Evolutionary conservation across 202 grass and related monocot species (phyloP), one percentile per base, ranked within the genome.

Genomic region (Setaria italica): DNA sequence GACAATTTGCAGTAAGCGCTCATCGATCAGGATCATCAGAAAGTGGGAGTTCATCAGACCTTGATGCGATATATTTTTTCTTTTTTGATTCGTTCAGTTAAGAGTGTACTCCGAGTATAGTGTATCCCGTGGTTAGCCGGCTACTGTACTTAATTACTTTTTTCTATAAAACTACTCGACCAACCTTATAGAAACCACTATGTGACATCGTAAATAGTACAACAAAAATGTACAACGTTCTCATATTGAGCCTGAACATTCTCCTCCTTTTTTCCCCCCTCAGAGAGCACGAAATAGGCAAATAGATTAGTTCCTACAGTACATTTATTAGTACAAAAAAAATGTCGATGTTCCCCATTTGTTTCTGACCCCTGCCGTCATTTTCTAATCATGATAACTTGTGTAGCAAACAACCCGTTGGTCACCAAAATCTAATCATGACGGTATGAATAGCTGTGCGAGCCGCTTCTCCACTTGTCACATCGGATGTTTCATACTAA

Each of bases 351-450:
- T 32, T 73, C 13, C 29, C 33, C 6, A 35, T 57, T 37, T 58
- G 16, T 39, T 76, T 59, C 21, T 3, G 25, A 13, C 25, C 11
- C 3, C 10, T 58, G 9, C 35, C 33, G 57, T 39, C 53, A 1
- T 34, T 53, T 11, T 41, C 34, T 30, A 62, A 32, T 32, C 11
- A 30, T 32, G 11, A 5, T 30, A 30, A 30, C 59, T 62, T 62
- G 25, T 13, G 25, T 12, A 32, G 59, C 59, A 32, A 62, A 13
- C 59, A 32, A 32, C 59, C 32, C 25, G 59, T 9, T 76, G 70
- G 79, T 87, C 54, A 16, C 55, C 64, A 83, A 62, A 21, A 21
- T 45, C 17, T 78, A 55, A 78, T 77, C 21, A 78, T 83, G 45
- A 2, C 11, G 11, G 16, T 60, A 41, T 50, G 32, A 70, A 70